phyloP scores from a whole-genome alignment of 257 asterid species.

The Marsdenia floribunda region DNA sequence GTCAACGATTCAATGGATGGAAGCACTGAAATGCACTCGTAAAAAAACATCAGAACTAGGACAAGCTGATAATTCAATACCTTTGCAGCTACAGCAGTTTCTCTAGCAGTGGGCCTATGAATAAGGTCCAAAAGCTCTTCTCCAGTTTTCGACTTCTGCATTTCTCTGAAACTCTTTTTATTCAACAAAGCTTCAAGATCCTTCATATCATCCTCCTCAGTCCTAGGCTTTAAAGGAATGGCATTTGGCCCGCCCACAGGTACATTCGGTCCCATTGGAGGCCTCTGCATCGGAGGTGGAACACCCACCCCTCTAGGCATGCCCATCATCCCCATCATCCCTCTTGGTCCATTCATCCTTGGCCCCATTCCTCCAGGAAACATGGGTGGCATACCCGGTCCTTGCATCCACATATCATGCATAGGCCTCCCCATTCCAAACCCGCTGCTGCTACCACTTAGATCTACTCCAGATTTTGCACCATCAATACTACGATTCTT shows the following conservation, averaged over 20 bases:
- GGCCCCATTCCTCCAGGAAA: constrained; percentile 55
- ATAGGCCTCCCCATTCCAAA: constrained; percentile 45
- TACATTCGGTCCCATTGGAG: constrained; percentile 42
- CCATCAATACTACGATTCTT: constrained; percentile 34
- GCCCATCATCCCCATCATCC: constrained; percentile 71
- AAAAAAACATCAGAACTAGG: not conserved
- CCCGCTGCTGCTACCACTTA: constrained; percentile 30
- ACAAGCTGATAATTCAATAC: constrained; percentile 28
- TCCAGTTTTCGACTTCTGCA: constrained; percentile 92
- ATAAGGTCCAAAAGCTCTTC: constrained; percentile 96
- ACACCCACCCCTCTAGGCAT: constrained; percentile 88
- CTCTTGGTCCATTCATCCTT: constrained; percentile 70
- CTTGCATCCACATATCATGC: constrained; percentile 69
- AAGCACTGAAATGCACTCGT: not conserved
- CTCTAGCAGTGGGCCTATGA: constrained; percentile 91
- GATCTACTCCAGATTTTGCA: constrained; percentile 32
- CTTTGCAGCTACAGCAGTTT: constrained; percentile 87
- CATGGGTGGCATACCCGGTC: constrained; percentile 30
- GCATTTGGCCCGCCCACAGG: constrained; percentile 37
- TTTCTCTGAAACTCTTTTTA: constrained; percentile 77
- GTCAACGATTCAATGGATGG: not conserved
- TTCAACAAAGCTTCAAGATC: constrained; percentile 86
- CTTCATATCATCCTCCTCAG: constrained; percentile 93
- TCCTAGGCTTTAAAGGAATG: constrained; percentile 62
- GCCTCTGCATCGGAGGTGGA: constrained; percentile 85